Evolutionary conservation across 106 monocot genomes (phyloP).

Genomic region (Phalaenopsis aphrodite): DNA sequence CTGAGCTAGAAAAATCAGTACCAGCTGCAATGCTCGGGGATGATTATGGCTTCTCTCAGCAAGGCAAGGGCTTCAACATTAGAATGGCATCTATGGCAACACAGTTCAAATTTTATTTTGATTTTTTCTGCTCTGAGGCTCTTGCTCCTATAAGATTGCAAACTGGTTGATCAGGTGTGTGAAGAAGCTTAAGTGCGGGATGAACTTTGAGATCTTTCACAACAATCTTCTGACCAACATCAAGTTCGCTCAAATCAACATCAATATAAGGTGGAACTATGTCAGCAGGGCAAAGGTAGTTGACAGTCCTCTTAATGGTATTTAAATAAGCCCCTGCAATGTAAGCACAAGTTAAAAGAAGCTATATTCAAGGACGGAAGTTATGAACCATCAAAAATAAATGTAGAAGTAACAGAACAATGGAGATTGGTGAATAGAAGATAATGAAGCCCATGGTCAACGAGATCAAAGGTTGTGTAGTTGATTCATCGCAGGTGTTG

Average conservation of each 20-base stretch:
- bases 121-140: conserved; percentile 50
- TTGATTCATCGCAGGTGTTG: no score
- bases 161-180: conserved; percentile 55
- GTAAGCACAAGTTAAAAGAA: neutral
- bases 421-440: no score
- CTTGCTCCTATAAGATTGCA: conserved; percentile 80
- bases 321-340: conserved; percentile 76
- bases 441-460: no score
- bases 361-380: neutral
- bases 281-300: conserved; percentile 86
- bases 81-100: neutral
- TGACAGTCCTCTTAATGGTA: conserved; percentile 76
- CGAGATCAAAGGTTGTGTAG: no score
- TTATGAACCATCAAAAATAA: neutral
- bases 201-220: conserved; percentile 82
- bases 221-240: conserved; percentile 73
- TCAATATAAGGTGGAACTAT: conserved; percentile 95
- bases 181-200: conserved; percentile 59
- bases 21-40: no score
- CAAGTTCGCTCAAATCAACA: conserved; percentile 85
- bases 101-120: conserved; percentile 28
- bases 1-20: no score
- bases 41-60: no score
- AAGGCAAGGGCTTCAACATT: no score
- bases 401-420: neutral